These are phyloP conservation scores for Neoboletus magnificus DNA, from an alignment of 768 basidiomycete genomes.

Conservation along the genomic window DNA sequence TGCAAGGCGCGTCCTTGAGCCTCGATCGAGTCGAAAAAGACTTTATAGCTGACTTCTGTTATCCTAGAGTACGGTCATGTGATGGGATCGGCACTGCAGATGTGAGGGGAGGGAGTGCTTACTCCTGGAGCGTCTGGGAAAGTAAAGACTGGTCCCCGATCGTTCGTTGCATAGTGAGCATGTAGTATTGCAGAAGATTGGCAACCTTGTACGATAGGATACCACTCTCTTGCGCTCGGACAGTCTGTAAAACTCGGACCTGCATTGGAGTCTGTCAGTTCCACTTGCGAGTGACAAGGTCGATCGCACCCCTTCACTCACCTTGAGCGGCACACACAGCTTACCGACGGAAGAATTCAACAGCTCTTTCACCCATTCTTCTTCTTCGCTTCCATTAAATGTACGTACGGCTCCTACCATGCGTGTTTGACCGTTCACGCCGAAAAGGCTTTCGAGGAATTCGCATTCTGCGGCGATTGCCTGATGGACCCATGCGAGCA, in stretches of 20 bases:
- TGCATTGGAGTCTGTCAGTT: constrained; percentile 27
- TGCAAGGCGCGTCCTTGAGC: constrained; percentile 70
- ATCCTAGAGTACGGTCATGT: constrained; percentile 46
- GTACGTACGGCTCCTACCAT: constrained; percentile 75
- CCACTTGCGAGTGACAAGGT: neutral
- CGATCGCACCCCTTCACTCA: constrained; percentile 25
- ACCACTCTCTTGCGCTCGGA: constrained; percentile 89
- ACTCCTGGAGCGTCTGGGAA: constrained; percentile 79
- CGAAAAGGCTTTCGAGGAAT: constrained; percentile 87
- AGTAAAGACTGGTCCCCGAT: constrained; percentile 82
- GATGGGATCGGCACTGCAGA: neutral
- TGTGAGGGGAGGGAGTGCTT: constrained; percentile 18
- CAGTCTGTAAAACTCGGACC: constrained; percentile 90
- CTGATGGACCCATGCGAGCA: constrained; percentile 98
- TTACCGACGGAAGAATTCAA: constrained; percentile 82
- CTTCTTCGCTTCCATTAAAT: constrained; percentile 58
- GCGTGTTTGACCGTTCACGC: constrained; percentile 45
- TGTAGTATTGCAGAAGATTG: constrained; percentile 93
- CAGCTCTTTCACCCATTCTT: constrained; percentile 75
- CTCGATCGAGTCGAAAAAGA: constrained; percentile 87
- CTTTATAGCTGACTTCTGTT: constrained; percentile 72
- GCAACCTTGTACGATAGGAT: constrained; percentile 91
- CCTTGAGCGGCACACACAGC: constrained; percentile 86
- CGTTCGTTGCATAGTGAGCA: constrained; percentile 88
- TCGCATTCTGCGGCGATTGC: constrained; percentile 93